These are phyloP conservation scores for Diaporthe ilicicola DNA, from an alignment of 2,329 filamentous ascomycete species.

Conservation along the genomic window DNA sequence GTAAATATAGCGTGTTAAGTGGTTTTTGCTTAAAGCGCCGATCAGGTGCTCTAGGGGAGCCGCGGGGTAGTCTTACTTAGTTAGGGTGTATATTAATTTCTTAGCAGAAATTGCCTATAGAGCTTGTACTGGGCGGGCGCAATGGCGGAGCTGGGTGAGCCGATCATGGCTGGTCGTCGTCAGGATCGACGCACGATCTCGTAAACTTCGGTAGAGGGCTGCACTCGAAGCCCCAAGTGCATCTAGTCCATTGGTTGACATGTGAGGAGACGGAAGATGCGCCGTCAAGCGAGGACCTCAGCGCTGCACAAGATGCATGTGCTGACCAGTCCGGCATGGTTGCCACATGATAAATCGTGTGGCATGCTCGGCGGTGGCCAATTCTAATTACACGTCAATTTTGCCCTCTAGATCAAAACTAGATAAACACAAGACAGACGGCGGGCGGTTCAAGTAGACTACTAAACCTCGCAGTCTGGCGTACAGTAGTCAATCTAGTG, in stretches of 20 bases:
- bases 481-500: conserved; percentile 3
- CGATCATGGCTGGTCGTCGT: background rate
- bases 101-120: no score
- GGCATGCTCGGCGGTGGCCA: conserved; percentile 15
- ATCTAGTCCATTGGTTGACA: background rate
- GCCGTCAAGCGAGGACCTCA: background rate
- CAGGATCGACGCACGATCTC: background rate
- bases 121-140: no score
- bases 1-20: no score
- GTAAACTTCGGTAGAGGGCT: background rate
- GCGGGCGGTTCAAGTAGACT: background rate
- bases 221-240: background rate
- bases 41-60: no score
- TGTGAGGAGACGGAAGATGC: conserved; percentile 7
- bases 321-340: background rate
- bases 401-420: background rate
- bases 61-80: no score
- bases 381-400: background rate
- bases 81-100: no score
- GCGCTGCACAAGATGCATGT: background rate
- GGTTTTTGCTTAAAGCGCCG: no score
- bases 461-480: background rate
- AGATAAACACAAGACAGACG: background rate
- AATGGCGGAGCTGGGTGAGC: no score
- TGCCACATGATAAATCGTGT: conserved; percentile 13